Evolutionary conservation across 352 stramenopile genomes (phyloP).

Genomic region (Peronosclerospora sorghi): DNA sequence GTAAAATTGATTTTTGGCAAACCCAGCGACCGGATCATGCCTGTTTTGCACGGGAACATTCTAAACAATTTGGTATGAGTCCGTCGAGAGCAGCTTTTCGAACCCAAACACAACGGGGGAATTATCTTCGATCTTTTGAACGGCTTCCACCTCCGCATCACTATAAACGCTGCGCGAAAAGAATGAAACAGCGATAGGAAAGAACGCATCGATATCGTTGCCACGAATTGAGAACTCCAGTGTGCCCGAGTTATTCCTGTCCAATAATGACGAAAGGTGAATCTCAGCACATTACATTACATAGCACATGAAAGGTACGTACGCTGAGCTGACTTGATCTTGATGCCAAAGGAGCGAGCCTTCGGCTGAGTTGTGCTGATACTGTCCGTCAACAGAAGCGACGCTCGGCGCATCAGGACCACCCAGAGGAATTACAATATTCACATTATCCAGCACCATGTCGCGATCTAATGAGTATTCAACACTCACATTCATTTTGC

Average conservation of each 20-base stretch:
- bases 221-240: constrained; percentile 77
- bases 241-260: constrained; percentile 70
- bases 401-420: constrained; percentile 59
- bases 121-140: constrained; percentile 62
- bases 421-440: constrained; percentile 72
- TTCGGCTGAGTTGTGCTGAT: constrained; percentile 75
- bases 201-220: constrained; percentile 75
- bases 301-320: constrained; percentile 17
- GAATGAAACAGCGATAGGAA: constrained; percentile 82
- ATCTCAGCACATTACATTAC: background rate
- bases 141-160: constrained; percentile 68
- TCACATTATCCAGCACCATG: constrained; percentile 85
- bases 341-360: constrained; percentile 74
- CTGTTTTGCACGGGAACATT: constrained; percentile 13
- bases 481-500: constrained; percentile 84
- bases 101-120: constrained; percentile 69
- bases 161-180: constrained; percentile 84
- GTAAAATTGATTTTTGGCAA: background rate
- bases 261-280: constrained; percentile 6
- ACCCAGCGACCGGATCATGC: constrained; percentile 5
- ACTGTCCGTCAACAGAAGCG: constrained; percentile 72
- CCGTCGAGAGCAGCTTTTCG: constrained; percentile 80
- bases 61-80: constrained; percentile 85
- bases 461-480: constrained; percentile 83
- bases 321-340: constrained; percentile 63